Conservation (phyloP, 495 filamentous ascomycete species). For the Trichoderma asperelloides region DNA sequence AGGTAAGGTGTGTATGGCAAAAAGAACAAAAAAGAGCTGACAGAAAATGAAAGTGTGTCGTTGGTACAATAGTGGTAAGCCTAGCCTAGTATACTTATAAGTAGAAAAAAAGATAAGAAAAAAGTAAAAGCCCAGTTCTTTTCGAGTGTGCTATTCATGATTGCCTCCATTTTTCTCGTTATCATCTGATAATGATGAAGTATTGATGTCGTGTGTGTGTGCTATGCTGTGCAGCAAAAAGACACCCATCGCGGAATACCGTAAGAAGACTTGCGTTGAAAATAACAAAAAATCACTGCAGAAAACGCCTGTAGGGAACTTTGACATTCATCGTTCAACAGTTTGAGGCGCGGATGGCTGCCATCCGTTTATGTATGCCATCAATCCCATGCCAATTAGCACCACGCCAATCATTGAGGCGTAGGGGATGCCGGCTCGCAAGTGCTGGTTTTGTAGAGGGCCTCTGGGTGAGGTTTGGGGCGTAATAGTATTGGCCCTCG, state of each 20-base stretch:
- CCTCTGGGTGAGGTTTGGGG: constrained; percentile 13
- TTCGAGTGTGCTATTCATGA: constrained; percentile 15
- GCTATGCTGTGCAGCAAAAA: constrained; percentile 1
- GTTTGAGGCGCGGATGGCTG: constrained; percentile 35
- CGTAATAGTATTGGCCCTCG: constrained; percentile 34
- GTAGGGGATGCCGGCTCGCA: constrained; percentile 60
- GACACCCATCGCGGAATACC: not conserved
- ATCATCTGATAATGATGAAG: constrained; percentile 14
- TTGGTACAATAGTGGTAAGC: constrained; percentile 22
- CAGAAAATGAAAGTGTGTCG: constrained; percentile 17
- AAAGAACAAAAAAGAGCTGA: constrained; percentile 19
- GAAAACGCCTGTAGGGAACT: not conserved
- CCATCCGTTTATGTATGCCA: constrained; percentile 92
- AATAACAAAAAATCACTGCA: constrained; percentile 14
- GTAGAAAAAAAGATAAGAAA: constrained; percentile 13
- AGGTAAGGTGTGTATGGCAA: constrained; percentile 15
- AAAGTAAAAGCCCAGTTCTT: constrained; percentile 6
- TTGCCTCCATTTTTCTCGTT: constrained; percentile 18
- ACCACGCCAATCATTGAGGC: constrained; percentile 85
- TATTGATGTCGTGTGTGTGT: not conserved
- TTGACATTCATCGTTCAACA: constrained; percentile 18
- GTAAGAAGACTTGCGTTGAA: constrained; percentile 9
- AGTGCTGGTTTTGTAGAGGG: not conserved
- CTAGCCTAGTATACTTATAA: constrained; percentile 22
- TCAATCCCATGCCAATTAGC: constrained; percentile 77